These are phyloP conservation scores for Echeveria elegans DNA, from an alignment of 164 flowering plant genomes.

Conservation along the genomic window DNA sequence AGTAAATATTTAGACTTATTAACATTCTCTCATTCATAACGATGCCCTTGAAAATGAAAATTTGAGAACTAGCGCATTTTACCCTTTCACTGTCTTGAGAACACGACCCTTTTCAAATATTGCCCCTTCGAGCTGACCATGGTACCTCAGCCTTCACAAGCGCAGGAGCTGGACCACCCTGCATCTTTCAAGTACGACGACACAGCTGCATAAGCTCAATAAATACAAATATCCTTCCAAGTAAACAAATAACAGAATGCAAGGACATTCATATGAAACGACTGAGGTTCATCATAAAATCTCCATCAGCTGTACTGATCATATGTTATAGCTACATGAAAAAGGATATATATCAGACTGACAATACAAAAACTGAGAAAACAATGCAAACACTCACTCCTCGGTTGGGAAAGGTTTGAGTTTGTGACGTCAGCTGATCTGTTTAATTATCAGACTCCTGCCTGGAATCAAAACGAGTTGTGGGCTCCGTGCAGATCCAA, in stretches of 20 bases:
- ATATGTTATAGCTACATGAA: background rate
- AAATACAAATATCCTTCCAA: background rate
- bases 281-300: background rate
- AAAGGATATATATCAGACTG: background rate
- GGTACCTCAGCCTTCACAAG: slow-evolving; percentile 76
- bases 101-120: slow-evolving; percentile 69
- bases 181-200: slow-evolving; percentile 3
- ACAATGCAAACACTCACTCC: slow-evolving; percentile 30
- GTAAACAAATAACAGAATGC: background rate
- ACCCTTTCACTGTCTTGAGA: slow-evolving; percentile 94
- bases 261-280: background rate
- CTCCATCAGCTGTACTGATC: background rate
- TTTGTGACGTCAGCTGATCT: slow-evolving; percentile 50
- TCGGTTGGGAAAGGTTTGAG: slow-evolving; percentile 36
- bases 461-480: slow-evolving; percentile 29
- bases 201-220: background rate
- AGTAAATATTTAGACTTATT: background rate
- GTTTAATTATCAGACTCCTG: slow-evolving; percentile 46
- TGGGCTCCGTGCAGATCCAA: slow-evolving; percentile 52
- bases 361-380: background rate
- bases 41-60: background rate
- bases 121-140: slow-evolving; percentile 73
- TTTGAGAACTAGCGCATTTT: slow-evolving; percentile 15
- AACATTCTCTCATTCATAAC: background rate
- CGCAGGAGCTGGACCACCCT: slow-evolving; percentile 63